Percentiles rank a stretch among this genome's conserved stretches.
Conservation (phyloP, 306 rosid species). For the Delonix regia region DNA sequence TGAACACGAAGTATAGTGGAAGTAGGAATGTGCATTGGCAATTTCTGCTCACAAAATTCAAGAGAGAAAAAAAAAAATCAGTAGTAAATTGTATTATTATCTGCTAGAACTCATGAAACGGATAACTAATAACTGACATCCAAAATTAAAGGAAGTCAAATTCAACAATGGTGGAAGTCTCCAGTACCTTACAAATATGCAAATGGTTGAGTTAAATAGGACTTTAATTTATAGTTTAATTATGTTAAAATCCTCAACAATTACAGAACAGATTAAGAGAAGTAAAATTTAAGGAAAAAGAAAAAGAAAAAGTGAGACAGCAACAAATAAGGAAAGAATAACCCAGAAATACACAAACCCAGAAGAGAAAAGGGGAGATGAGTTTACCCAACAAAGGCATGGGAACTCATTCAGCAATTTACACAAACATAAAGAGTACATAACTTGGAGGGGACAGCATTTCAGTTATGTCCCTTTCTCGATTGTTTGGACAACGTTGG, state of each 20-base stretch:
- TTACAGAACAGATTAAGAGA: neutral
- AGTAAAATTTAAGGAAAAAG: no score
- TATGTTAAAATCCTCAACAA: neutral
- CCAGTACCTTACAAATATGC: neutral
- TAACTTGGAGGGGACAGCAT: conserved; percentile 22
- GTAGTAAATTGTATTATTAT: neutral
- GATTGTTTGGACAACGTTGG: neutral
- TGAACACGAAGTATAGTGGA: conserved; percentile 46
- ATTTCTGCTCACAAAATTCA: conserved; percentile 51
- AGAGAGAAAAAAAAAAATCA: neutral
- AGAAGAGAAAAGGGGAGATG: neutral
- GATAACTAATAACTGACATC: neutral
- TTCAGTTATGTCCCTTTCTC: neutral
- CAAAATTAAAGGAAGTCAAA: no score
- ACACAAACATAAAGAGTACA: conserved; percentile 24
- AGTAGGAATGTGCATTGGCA: conserved; percentile 61
- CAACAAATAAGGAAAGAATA: neutral
- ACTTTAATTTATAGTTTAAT: neutral
- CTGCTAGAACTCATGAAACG: neutral
- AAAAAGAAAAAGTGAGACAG: neutral
- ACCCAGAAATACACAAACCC: neutral
- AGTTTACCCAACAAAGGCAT: conserved; percentile 74
- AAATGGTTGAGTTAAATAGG: neutral
- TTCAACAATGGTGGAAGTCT: neutral
- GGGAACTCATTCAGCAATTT: conserved; percentile 70